These are phyloP conservation scores for Mycena olivaceomarginata DNA, from an alignment of 768 basidiomycete genomes.

Conservation along the genomic window DNA sequence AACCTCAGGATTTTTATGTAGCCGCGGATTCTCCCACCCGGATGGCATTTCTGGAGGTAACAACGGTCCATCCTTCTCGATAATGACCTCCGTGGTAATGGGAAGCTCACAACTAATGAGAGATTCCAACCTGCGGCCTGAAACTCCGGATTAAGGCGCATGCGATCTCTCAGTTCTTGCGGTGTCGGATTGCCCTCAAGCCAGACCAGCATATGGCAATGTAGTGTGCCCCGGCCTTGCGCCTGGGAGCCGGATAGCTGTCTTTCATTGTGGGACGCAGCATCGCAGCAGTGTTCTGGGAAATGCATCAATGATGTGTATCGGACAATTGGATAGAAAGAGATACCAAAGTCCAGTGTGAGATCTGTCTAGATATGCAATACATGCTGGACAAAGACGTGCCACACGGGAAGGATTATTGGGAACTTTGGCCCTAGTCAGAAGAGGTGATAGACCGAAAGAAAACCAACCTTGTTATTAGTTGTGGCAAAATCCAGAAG, in stretches of 20 bases:
- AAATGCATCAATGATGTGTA: too few relatives aligned
- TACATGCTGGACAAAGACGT: neutral
- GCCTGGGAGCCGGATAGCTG: neutral
- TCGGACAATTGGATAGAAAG: too few relatives aligned
- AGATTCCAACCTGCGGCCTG: neutral
- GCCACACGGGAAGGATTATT: neutral
- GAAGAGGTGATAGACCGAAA: neutral
- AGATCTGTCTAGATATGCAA: neutral
- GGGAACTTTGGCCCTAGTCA: neutral
- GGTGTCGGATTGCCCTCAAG: neutral
- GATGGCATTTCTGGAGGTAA: neutral
- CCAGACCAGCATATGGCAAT: neutral
- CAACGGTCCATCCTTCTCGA: neutral
- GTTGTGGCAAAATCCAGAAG: too few relatives aligned
- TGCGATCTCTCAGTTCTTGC: neutral
- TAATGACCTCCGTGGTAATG: neutral
- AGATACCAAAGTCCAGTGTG: neutral
- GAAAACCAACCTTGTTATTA: too few relatives aligned
- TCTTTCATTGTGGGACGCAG: neutral
- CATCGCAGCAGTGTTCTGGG: neutral
- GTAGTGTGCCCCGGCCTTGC: neutral
- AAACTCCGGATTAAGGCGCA: neutral
- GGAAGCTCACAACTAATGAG: conserved; percentile 2
- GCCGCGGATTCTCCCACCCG: neutral
- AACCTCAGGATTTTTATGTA: neutral